Conservation (phyloP, 2,329 filamentous ascomycete genomes). For the Aspergillus hiratsukae region DNA sequence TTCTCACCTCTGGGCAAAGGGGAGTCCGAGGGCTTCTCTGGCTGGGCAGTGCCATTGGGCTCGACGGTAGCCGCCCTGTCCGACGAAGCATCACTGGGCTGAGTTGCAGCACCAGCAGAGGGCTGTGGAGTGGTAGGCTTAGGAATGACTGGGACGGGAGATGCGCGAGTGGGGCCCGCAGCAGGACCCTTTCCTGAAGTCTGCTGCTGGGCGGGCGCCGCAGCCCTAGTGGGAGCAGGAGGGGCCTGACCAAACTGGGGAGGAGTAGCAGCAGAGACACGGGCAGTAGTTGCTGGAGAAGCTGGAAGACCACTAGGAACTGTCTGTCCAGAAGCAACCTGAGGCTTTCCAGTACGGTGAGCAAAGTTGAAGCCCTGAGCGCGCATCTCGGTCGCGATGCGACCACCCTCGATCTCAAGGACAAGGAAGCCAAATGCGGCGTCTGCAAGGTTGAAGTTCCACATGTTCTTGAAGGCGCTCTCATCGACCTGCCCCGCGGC, state of each 20-base stretch:
- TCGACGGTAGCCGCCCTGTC: slow-evolving; percentile 49
- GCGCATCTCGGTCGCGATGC: slow-evolving; percentile 97
- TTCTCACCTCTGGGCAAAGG: slow-evolving; percentile 56
- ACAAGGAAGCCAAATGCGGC: slow-evolving; percentile 96
- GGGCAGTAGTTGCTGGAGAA: slow-evolving; percentile 33
- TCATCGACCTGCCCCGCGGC: slow-evolving; percentile 88
- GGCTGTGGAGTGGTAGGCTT: slow-evolving; percentile 37
- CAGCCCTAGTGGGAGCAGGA: slow-evolving; percentile 24
- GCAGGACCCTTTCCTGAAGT: slow-evolving; percentile 27
- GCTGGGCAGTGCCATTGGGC: slow-evolving; percentile 49
- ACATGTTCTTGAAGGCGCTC: slow-evolving; percentile 99
- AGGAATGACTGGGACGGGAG: slow-evolving; percentile 41
- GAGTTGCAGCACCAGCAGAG: slow-evolving; percentile 35
- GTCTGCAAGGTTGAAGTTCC: slow-evolving; percentile 98
- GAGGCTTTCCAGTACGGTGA: slow-evolving; percentile 82
- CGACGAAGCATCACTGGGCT: slow-evolving; percentile 40
- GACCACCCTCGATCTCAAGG: slow-evolving; percentile 87
- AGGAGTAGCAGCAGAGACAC: slow-evolving; percentile 31
- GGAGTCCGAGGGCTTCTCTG: slow-evolving; percentile 38
- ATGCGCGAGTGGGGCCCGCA: slow-evolving; percentile 28
- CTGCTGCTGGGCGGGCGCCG: slow-evolving; percentile 23
- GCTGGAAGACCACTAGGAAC: slow-evolving; percentile 24
- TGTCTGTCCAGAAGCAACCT: slow-evolving; percentile 22
- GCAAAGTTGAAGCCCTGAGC: slow-evolving; percentile 99
- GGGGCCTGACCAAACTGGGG: slow-evolving; percentile 42